These are phyloP conservation scores for Vaccinium darrowii DNA, from an alignment of 148 eudicot species.

Conservation along the genomic window DNA sequence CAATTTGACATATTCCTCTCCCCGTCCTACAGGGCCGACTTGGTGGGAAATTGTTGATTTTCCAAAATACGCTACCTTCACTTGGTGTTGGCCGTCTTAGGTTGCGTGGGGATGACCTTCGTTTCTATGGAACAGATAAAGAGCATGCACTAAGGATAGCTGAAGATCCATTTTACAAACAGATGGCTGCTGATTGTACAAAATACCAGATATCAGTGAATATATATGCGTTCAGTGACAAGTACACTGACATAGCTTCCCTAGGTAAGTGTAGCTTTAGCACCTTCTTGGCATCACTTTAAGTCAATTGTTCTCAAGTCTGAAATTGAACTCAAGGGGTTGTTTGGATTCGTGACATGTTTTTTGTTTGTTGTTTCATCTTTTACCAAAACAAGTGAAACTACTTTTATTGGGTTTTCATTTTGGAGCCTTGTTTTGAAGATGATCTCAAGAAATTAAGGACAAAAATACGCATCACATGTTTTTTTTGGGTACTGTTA, in stretches of 20 bases:
- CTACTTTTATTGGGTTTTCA: not conserved
- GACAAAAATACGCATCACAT: not conserved
- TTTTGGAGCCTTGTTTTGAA: slow-evolving; percentile 4
- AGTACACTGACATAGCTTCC: slow-evolving; percentile 92
- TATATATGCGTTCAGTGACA: slow-evolving; percentile 93
- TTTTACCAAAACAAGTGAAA: not conserved
- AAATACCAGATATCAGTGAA: slow-evolving; percentile 91
- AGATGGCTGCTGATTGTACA: slow-evolving; percentile 97
- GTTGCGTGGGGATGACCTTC: slow-evolving; percentile 84
- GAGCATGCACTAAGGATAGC: slow-evolving; percentile 76
- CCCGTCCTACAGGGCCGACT: slow-evolving; percentile 65
- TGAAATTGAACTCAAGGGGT: not conserved
- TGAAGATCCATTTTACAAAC: slow-evolving; percentile 97
- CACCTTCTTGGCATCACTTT: not conserved
- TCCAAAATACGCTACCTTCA: slow-evolving; percentile 89
- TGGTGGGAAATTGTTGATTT: slow-evolving; percentile 95
- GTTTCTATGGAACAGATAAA: slow-evolving; percentile 91
- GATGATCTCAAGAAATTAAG: not conserved
- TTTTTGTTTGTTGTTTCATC: not conserved
- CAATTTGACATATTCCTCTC: not conserved
- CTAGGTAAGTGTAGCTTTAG: slow-evolving; percentile 51
- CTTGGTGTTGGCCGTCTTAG: slow-evolving; percentile 87
- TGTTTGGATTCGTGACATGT: not conserved
- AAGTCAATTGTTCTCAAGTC: too few species aligned
- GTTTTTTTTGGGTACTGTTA: not conserved